Evolutionary conservation across 164 flowering plant species (phyloP).

Genomic region (Nymphaea colorata): DNA sequence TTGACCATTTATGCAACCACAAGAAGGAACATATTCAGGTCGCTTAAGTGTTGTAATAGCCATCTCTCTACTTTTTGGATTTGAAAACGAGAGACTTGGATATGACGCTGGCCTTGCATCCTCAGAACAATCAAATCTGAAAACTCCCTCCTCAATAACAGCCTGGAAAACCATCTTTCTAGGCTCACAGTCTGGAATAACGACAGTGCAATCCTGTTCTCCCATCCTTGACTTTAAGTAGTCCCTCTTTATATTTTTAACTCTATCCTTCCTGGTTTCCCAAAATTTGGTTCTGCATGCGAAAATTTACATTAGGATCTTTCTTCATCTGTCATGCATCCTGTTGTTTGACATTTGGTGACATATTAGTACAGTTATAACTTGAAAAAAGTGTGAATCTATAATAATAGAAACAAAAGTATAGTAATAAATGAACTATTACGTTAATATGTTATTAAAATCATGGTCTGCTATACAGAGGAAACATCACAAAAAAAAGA

Average conservation of each 20-base stretch:
- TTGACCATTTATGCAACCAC: slow-evolving; percentile 36
- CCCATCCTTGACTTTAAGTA: not conserved
- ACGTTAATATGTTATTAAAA: too few species aligned
- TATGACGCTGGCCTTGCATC: slow-evolving; percentile 49
- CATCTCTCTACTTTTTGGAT: slow-evolving; percentile 49
- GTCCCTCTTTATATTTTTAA: not conserved
- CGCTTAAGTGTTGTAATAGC: slow-evolving; percentile 24
- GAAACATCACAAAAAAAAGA: too few species aligned
- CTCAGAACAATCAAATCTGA: slow-evolving; percentile 79
- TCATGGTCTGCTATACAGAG: too few species aligned
- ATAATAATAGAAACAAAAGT: too few species aligned
- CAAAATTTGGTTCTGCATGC: not conserved
- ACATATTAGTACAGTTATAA: not conserved
- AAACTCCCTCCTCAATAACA: slow-evolving; percentile 75
- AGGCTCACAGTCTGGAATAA: not conserved
- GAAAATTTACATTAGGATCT: not conserved
- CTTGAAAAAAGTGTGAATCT: not conserved
- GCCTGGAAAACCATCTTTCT: slow-evolving; percentile 71
- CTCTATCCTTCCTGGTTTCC: not conserved
- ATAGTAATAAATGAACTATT: too few species aligned
- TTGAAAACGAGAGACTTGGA: slow-evolving; percentile 73
- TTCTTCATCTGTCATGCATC: not conserved
- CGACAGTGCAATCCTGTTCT: not conserved
- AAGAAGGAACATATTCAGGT: slow-evolving; percentile 59
- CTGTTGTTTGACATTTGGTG: not conserved